phyloP scores from a whole-genome alignment of 2,329 filamentous ascomycete genomes.

The Aspergillus tanneri region DNA sequence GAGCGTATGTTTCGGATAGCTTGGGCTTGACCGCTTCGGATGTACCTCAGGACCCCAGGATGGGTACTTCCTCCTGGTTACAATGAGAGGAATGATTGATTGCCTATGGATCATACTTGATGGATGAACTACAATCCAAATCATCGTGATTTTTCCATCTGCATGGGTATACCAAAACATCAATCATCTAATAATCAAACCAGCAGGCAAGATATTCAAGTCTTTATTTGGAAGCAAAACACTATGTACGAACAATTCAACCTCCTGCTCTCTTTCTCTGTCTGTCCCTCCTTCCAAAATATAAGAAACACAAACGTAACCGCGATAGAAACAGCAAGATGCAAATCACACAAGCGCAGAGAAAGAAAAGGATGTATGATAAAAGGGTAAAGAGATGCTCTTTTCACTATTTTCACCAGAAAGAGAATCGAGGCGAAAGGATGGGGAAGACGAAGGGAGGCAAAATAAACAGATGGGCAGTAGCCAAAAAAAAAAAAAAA shows the following conservation, averaged over 20 bases:
- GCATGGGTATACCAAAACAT: too few species aligned
- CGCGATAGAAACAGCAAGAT: not conserved
- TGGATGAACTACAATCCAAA: not conserved
- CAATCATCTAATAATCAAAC: not conserved
- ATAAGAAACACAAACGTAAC: not conserved
- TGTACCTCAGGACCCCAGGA: too few species aligned
- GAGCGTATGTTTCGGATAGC: too few species aligned
- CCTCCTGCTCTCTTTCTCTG: not conserved
- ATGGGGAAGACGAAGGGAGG: not conserved
- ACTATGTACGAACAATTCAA: not conserved
- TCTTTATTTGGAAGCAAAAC: not conserved
- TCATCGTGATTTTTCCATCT: too few species aligned
- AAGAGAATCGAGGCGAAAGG: not conserved
- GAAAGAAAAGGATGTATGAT: not conserved
- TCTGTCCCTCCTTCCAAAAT: too few species aligned
- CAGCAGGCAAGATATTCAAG: not conserved
- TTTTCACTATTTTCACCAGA: too few species aligned
- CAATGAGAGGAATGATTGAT: too few species aligned
- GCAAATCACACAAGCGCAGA: not conserved
- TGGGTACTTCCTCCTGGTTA: too few species aligned
- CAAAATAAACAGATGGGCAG: too few species aligned
- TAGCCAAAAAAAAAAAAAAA: too few species aligned
- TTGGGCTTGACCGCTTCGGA: too few species aligned
- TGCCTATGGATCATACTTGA: too few species aligned
- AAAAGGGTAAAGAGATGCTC: not conserved